Percentiles rank a stretch among this genome's conserved stretches.
Conservation (phyloP, 805 yeast species). For the Cyberlindnera bimundalis region DNA sequence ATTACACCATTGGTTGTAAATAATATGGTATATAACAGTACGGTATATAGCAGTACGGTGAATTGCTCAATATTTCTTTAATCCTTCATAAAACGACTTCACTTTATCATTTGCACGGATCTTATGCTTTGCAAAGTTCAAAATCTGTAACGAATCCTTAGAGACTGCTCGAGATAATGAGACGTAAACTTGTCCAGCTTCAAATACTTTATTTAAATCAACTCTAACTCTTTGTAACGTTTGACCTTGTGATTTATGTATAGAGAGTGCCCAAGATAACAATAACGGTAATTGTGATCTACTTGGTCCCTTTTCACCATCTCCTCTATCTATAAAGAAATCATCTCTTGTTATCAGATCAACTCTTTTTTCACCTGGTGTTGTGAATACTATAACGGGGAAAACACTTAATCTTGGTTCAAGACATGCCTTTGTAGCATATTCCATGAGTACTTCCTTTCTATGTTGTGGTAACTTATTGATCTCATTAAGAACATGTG, state of each 20-base stretch:
- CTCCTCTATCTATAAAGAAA: conserved; percentile 31
- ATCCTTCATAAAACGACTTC: conserved; percentile 51
- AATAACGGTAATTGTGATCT: conserved; percentile 66
- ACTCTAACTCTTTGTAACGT: conserved; percentile 69
- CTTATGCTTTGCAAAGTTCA: conserved; percentile 56
- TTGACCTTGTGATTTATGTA: conserved; percentile 85
- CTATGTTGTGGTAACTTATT: conserved; percentile 12
- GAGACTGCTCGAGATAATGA: conserved; percentile 77
- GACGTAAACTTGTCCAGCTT: conserved; percentile 81
- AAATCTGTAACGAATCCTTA: conserved; percentile 59
- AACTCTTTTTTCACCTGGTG: conserved; percentile 28
- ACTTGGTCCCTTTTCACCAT: conserved; percentile 18
- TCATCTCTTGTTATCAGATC: conserved; percentile 9
- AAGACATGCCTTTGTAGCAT: conserved; percentile 18
- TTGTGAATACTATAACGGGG: conserved; percentile 48
- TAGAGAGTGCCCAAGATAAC: conserved; percentile 79
- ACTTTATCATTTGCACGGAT: conserved; percentile 62
- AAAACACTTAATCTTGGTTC: conserved; percentile 11
- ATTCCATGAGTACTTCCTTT: conserved; percentile 17
- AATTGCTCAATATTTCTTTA: conserved; percentile 28
- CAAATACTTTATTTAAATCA: conserved; percentile 63
- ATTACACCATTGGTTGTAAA: no score
- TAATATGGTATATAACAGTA: no score
- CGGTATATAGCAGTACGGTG: no score
- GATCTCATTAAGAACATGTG: conserved; percentile 24